These are phyloP conservation scores for Dichomitus squalens DNA, from an alignment of 1,284 basidiomycete species.

Conservation along the genomic window DNA sequence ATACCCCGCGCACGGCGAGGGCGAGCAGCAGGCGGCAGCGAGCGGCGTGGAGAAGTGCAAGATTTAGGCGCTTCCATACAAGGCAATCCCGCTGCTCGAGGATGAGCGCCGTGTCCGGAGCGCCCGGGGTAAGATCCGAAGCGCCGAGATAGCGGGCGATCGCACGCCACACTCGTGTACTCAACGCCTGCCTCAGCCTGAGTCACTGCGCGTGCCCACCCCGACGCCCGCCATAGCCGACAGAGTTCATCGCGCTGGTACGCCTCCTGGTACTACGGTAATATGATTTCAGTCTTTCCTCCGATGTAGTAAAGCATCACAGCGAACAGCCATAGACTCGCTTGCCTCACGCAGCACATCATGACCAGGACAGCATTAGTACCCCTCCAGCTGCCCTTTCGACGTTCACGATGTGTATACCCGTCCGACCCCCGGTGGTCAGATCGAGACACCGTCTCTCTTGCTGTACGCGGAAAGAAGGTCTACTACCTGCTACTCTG, in stretches of 20 bases:
- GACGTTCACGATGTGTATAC: too few relatives aligned
- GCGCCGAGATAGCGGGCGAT: too few relatives aligned
- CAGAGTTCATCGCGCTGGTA: too few relatives aligned
- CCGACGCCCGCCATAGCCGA: too few relatives aligned
- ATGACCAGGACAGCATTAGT: too few relatives aligned
- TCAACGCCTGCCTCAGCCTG: conserved; percentile 21
- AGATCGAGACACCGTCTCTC: not conserved
- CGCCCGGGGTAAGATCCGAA: not conserved
- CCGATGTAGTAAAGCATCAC: too few relatives aligned
- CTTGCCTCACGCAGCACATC: too few relatives aligned
- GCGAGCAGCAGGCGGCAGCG: not conserved
- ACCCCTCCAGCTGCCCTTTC: too few relatives aligned
- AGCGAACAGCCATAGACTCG: too few relatives aligned
- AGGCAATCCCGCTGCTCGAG: conserved; percentile 14
- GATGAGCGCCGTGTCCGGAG: conserved; percentile 1
- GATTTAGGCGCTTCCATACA: conserved; percentile 16
- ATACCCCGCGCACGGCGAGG: conserved; percentile 11
- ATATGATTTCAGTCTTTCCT: too few relatives aligned
- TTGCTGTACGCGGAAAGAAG: not conserved
- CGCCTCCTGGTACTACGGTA: too few relatives aligned
- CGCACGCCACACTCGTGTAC: conserved; percentile 7
- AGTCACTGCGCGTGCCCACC: not conserved
- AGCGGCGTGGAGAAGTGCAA: conserved; percentile 15
- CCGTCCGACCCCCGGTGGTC: too few relatives aligned
- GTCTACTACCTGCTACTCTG: not conserved